Evolutionary conservation across 2,329 filamentous ascomycete species (phyloP), one percentile per base, ranked within the genome.

Genomic region (Trichothecium roseum): DNA sequence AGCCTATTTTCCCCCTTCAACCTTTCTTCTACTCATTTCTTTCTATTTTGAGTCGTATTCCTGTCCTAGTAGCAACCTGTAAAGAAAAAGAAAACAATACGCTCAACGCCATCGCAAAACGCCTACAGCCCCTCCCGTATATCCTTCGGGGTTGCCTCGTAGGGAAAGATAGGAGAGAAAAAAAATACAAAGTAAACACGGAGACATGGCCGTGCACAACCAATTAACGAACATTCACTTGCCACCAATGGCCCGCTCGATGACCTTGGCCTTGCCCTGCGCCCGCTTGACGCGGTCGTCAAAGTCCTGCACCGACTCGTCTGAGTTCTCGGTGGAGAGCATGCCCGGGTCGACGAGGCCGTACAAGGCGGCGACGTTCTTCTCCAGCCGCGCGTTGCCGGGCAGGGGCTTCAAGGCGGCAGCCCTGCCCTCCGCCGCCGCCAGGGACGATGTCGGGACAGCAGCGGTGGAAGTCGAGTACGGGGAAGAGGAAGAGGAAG

Each of bases 221-320:
- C n/a, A n/a, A n/a, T n/a, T n/a, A n/a, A n/a, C n/a, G n/a, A n/a
- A n/a, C n/a, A n/a, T 24, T 24, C 20, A 24, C 6, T 10, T 39
- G 35, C 42, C 49, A 0, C 64, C 64, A 2, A 70, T 50, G 45
- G 84, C 77, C 40, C 79, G 79, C 56, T 91, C 82, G 30, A 96
- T 78, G 32, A 98, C 72, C 59, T 89, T 94, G 2, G 75, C 74
- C 55, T 94, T 95, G 3, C 82, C 82, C 46, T 78, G 74, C 4
- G 87, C 89, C 43, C 84, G 74, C 60, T 88, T 91, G 28, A 94
- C 53, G 10, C 88, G 71, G 54, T 95, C 85, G 50, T 98, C 91
- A 50, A 94, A 88, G 49, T 95, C 88, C 34, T 82, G 81, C 16
- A 98, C 87, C 1, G 81, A 80, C 32, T 94, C 85, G 52, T 96